phyloP scores from a whole-genome alignment of 768 basidiomycete species.

The Saitozyma podzolica region DNA sequence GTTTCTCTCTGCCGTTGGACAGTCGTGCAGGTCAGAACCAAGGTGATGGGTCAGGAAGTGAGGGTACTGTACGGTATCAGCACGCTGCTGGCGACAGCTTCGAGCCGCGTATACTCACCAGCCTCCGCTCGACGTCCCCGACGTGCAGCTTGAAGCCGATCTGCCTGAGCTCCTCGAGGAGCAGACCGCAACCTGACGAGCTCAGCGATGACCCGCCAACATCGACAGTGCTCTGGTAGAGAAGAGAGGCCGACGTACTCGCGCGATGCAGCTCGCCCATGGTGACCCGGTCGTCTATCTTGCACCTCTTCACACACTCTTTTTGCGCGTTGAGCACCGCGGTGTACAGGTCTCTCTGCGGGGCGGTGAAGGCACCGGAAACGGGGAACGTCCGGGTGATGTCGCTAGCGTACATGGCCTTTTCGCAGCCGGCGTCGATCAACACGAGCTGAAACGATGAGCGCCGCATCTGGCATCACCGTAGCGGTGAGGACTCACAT shows the following conservation, averaged over 20 bases:
- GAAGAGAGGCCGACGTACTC: slow-evolving; percentile 51
- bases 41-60: slow-evolving; percentile 91
- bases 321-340: slow-evolving; percentile 55
- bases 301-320: slow-evolving; percentile 51
- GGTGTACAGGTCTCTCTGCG: slow-evolving; percentile 81
- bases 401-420: slow-evolving; percentile 88
- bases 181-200: slow-evolving; percentile 59
- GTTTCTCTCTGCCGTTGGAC: slow-evolving; percentile 53
- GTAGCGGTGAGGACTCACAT: slow-evolving; percentile 49
- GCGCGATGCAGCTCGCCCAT: slow-evolving; percentile 75
- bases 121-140: slow-evolving; percentile 65
- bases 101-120: slow-evolving; percentile 53
- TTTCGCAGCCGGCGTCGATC: slow-evolving; percentile 91
- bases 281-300: slow-evolving; percentile 59
- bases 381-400: slow-evolving; percentile 84
- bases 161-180: slow-evolving; percentile 72
- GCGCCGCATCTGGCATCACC: neutral
- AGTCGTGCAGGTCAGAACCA: slow-evolving; percentile 92
- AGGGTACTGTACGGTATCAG: slow-evolving; percentile 61
- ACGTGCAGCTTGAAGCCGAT: slow-evolving; percentile 67
- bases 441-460: slow-evolving; percentile 57
- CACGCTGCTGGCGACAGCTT: too few relatives aligned
- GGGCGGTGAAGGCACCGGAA: slow-evolving; percentile 71
- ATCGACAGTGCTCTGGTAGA: neutral
- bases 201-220: neutral